A percentile compares a stretch with the other conserved stretches of the same genome.
Evolutionary conservation across 768 basidiomycete species (phyloP).

Genomic region (Paxillus involutus): DNA sequence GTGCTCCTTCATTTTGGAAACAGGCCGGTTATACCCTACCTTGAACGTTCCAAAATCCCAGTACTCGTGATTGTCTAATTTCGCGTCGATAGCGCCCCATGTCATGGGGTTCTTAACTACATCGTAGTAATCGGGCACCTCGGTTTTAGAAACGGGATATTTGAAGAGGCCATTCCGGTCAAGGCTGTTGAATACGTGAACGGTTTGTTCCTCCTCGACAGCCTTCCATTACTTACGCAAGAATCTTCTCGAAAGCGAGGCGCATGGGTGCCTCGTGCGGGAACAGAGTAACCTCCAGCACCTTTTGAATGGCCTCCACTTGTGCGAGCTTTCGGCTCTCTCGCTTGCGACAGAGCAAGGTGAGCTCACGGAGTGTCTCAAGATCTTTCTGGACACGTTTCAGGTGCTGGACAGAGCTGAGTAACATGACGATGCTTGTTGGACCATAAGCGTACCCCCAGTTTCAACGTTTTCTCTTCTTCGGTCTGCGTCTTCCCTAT

Average conservation of each 20-base stretch:
- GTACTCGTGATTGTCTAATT: constrained; percentile 82
- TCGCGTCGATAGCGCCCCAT: constrained; percentile 78
- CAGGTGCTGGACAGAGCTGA: constrained; percentile 41
- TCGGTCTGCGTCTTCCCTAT: constrained; percentile 67
- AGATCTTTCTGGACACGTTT: constrained; percentile 73
- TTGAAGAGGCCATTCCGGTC: constrained; percentile 79
- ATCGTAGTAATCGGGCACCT: constrained; percentile 91
- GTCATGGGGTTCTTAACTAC: constrained; percentile 87
- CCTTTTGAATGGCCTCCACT: constrained; percentile 61
- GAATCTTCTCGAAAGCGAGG: constrained; percentile 67
- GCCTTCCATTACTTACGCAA: constrained; percentile 47
- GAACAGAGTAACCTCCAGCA: constrained; percentile 65
- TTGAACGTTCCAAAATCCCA: constrained; percentile 74
- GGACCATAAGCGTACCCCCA: constrained; percentile 57
- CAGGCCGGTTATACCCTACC: constrained; percentile 34
- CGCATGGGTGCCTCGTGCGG: constrained; percentile 62
- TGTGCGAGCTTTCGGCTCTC: constrained; percentile 80
- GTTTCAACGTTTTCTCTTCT: constrained; percentile 77
- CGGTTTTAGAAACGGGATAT: constrained; percentile 73
- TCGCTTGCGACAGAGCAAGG: constrained; percentile 69
- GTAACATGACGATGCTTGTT: not conserved
- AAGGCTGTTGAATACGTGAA: constrained; percentile 43
- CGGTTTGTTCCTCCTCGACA: not conserved
- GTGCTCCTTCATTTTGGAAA: not conserved
- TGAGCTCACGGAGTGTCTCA: constrained; percentile 64